These are phyloP conservation scores for Aspergillus fumigatus DNA, from an alignment of 2,329 filamentous ascomycete genomes.

Conservation along the genomic window DNA sequence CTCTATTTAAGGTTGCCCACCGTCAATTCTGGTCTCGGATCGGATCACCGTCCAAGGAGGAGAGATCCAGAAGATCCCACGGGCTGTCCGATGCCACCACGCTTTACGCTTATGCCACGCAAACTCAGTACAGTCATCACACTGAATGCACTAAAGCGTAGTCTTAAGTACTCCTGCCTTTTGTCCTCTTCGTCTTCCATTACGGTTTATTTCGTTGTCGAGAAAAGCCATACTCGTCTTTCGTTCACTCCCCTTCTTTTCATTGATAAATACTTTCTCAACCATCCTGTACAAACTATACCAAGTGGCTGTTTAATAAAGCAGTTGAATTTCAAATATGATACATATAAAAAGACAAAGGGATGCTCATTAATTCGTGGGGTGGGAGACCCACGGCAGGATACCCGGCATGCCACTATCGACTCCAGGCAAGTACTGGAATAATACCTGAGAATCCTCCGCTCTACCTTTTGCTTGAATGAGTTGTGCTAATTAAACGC, in stretches of 20 bases:
- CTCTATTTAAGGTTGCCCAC: constrained; percentile 18
- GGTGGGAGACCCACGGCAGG: too few species aligned
- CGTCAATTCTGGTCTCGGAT: constrained; percentile 18
- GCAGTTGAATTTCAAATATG: not conserved
- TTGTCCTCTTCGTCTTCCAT: not conserved
- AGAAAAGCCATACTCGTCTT: not conserved
- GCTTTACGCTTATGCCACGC: not conserved
- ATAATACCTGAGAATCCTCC: too few species aligned
- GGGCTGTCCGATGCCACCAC: not conserved
- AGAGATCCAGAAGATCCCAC: not conserved
- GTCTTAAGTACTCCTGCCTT: not conserved
- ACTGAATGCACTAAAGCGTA: not conserved
- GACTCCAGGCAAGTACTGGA: too few species aligned
- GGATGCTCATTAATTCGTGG: too few species aligned
- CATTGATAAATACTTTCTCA: not conserved
- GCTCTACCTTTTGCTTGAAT: not conserved
- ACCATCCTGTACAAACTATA: not conserved
- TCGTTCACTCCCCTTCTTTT: not conserved
- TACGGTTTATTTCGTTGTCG: not conserved
- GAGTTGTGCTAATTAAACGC: not conserved
- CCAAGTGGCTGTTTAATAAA: not conserved
- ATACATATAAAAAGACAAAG: not conserved
- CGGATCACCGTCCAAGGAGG: constrained; percentile 8
- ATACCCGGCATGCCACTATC: not conserved
- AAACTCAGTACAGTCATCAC: not conserved